Percentiles rank a stretch among this genome's conserved stretches.
These are phyloP conservation scores for Cinnamomum micranthum DNA, from an alignment of 164 flowering plant genomes.

Conservation along the genomic window DNA sequence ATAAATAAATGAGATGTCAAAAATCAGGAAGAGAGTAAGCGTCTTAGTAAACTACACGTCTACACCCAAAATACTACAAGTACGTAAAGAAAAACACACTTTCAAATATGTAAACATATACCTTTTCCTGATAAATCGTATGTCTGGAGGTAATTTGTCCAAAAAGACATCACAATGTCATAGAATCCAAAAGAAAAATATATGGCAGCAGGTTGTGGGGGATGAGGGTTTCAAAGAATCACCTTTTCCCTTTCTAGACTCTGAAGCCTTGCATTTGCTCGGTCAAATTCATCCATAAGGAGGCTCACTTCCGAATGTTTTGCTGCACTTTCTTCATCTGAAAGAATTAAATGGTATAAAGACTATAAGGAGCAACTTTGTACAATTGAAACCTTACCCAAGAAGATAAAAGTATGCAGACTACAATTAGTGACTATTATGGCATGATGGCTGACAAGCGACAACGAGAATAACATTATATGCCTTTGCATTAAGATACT, in stretches of 20 bases:
- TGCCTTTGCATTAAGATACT: not conserved
- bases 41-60: not conserved
- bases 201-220: not conserved
- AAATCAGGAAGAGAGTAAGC: not conserved
- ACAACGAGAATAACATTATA: not conserved
- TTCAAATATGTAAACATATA: not conserved
- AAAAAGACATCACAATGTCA: not conserved
- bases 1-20: not conserved
- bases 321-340: slow-evolving; percentile 95
- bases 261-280: slow-evolving; percentile 84
- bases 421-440: not conserved
- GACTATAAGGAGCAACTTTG: not conserved
- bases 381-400: not conserved
- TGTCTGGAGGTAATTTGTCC: not conserved
- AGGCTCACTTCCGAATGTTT: slow-evolving; percentile 92
- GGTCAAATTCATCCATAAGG: slow-evolving; percentile 96
- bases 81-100: not conserved
- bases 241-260: slow-evolving; percentile 99
- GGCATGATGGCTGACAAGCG: not conserved
- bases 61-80: not conserved
- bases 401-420: not conserved
- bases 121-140: not conserved
- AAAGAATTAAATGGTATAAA: slow-evolving; percentile 9
- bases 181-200: not conserved
- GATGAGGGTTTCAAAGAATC: not conserved